A percentile compares a stretch with the other conserved stretches of the same genome.
Conservation (phyloP, 2,329 filamentous ascomycete species). For the Plenodomus biglobosus region DNA sequence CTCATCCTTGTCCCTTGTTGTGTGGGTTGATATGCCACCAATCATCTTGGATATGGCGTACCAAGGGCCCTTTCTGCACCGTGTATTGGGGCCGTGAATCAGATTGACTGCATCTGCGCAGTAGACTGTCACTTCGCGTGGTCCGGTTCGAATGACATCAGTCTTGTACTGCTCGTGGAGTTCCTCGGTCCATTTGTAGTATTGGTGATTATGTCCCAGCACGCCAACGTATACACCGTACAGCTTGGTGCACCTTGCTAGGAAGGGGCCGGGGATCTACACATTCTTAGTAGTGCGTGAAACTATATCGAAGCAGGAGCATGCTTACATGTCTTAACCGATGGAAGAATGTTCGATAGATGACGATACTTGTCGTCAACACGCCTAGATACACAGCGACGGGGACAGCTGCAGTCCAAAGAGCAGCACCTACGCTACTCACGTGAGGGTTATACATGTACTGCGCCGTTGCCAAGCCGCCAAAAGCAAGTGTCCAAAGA, state of each 20-base stretch:
- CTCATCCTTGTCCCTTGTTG: conserved; percentile 31
- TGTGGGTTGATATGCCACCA: conserved; percentile 27
- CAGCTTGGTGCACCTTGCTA: conserved; percentile 43
- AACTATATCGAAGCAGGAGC: background rate
- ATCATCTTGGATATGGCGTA: conserved; percentile 24
- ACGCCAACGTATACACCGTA: conserved; percentile 37
- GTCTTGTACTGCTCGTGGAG: conserved; percentile 32
- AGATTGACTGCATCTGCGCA: conserved; percentile 30
- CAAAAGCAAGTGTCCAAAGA: conserved; percentile 20
- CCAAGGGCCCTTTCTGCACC: conserved; percentile 35
- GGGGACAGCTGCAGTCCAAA: conserved; percentile 11
- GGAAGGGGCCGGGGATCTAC: conserved; percentile 45
- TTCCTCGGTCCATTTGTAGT: conserved; percentile 27
- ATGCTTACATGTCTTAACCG: conserved; percentile 35
- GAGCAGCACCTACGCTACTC: conserved; percentile 10
- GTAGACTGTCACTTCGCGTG: conserved; percentile 37
- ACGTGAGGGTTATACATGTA: conserved; percentile 15
- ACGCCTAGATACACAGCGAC: conserved; percentile 26
- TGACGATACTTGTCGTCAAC: conserved; percentile 36
- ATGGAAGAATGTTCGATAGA: conserved; percentile 48
- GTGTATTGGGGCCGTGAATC: conserved; percentile 33
- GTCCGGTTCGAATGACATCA: conserved; percentile 40
- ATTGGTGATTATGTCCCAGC: conserved; percentile 23
- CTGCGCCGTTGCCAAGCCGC: conserved; percentile 17
- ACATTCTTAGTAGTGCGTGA: background rate